Evolutionary conservation across 306 rosid genomes (phyloP), one percentile per base, ranked within the genome.

Genomic region (Hippophae gyantsensis): DNA sequence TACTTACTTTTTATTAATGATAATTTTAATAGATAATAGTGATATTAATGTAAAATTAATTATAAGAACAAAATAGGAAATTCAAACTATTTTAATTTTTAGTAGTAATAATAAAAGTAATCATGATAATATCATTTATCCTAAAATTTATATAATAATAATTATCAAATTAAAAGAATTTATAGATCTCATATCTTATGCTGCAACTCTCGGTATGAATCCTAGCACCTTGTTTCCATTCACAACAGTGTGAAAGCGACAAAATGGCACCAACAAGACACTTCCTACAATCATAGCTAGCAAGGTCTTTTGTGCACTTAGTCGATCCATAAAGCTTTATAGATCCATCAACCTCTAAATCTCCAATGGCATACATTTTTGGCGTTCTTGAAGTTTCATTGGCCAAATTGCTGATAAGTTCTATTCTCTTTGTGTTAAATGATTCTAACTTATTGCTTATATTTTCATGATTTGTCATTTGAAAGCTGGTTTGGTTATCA

Each of bases 151-250:
- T 32, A 32, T 32, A 32, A 32, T 32, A 32, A 2, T 3, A 32
- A 32, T 32, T 32, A 32, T 32, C 1, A 32, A 32, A 32, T 32
- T 32, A 32, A 7, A 25, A 3, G 13, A 9, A 32, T 12, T 54
- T 54, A 42, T 10, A 54, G 1, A 10, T 0, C 58, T 54, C 58
- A 54, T 54, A 54, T 25, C 58, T 10, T 9, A 54, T 26, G 58
- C 42, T 54, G 58, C 43, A 54, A 54, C 58, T 54, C 58, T 54
- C 43, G 38, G 43, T 54, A 32, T 27, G 26, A 27, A 54, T 42
- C 7, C 58, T 54, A 8, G 43, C 43, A 26, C 43, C 58, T 54
- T 26, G 58, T 27, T 42, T 27, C 32, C 42, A 26, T 5, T 9
- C 10, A 26, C 12, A 42, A 54, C 32, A 54, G 13, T 42, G 10